Evolutionary conservation across 768 basidiomycete species (phyloP).

Genomic region (Boletus reticulatus): DNA sequence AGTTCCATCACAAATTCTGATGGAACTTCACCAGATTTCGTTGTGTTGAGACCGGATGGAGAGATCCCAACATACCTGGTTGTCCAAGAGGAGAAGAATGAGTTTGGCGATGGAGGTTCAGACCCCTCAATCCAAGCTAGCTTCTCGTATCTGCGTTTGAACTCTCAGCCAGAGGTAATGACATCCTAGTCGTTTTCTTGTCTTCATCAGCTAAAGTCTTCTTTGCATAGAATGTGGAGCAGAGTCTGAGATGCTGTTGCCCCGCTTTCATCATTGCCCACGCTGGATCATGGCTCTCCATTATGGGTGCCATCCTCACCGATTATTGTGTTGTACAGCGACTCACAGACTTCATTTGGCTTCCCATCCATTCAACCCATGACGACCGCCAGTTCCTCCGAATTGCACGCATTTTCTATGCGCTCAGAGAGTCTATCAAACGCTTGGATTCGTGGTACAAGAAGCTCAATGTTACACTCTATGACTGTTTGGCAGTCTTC

Average conservation of each 20-base stretch:
- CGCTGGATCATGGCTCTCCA: conserved; percentile 25
- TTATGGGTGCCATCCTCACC: conserved; percentile 33
- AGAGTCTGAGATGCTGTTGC: conserved; percentile 22
- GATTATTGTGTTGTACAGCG: conserved; percentile 28
- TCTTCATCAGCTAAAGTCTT: background rate
- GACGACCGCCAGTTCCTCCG: conserved; percentile 14
- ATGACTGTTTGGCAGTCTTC: background rate
- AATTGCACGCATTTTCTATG: conserved; percentile 22
- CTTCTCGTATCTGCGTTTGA: conserved; percentile 20
- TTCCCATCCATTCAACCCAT: conserved; percentile 14
- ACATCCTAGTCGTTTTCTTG: no score
- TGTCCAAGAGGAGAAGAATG: conserved; percentile 20
- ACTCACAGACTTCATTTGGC: conserved; percentile 33
- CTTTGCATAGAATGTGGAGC: conserved; percentile 2
- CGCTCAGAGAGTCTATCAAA: conserved; percentile 13
- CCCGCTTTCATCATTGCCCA: conserved; percentile 27
- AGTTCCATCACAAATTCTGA: background rate
- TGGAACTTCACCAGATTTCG: conserved; percentile 2
- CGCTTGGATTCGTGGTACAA: conserved; percentile 23
- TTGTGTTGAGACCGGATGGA: background rate
- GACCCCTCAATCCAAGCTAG: conserved; percentile 31
- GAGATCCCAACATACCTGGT: background rate
- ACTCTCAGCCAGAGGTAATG: conserved; percentile 9
- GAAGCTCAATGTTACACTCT: background rate
- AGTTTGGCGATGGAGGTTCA: conserved; percentile 18